Base-by-base conservation (phyloP, 805 yeast genomes). In the Ogataea pilisensis region DNA sequence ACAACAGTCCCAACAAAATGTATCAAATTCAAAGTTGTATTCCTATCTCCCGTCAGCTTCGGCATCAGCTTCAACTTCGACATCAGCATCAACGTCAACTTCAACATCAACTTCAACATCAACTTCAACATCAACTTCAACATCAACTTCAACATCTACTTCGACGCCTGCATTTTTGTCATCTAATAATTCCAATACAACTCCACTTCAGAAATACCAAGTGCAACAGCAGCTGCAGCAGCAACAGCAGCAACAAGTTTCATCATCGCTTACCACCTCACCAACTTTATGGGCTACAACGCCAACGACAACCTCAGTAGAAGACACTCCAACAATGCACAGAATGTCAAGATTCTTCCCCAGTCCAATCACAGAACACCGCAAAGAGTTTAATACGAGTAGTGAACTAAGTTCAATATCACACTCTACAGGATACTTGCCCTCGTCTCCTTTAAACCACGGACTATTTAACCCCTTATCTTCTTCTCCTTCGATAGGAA, bases 291-390 rank as follows among this genome's bases (percentile, higher is more conserved):
- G 61, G 61, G 53, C 51, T 7, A 45, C 57, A 8, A 42, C 46
- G 16, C 41, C 52, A 14, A 24, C 31, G 12, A 20, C 26, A 9
- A 41, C 44, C 16, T 35, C 49, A 12, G 26, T 45, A 13, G 55
- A 49, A n/a, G 56, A 53, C 20, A 55, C 59, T 4, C 55, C 61
- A 8, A 45, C 43, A 6, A 42, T 46, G 27, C 50, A 49, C 28
- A 43, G 63, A 17, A 56, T 57, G 52, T 58, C 67, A 4, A 44
- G 68, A 20, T 63, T 64, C 37, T 64, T 64, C 38, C 69, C 69
- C 3, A 59, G 64, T 26, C 67, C 67, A 3, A 37, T 48, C 4
- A 28, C 45, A 7, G 63, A 57, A 18, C 56, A 51, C 17, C 45
- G 47, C 9, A 39, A 38, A 14, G 57, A 54, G 4, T 42, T 41